phyloP scores from a whole-genome alignment of 2,329 filamentous ascomycete genomes.

The Aspergillus transmontanensis region DNA sequence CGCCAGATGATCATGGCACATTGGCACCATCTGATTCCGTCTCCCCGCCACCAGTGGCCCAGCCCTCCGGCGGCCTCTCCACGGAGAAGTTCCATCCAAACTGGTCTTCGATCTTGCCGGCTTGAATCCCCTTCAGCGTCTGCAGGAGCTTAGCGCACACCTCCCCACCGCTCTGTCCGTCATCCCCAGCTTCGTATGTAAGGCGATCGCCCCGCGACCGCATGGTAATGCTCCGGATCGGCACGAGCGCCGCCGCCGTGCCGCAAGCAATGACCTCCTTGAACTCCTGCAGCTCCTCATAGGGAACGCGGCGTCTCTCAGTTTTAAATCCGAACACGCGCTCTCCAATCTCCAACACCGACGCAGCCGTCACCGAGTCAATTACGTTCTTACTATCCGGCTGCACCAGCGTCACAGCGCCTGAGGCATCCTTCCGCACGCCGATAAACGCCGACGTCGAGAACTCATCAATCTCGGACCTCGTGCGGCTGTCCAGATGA shows the following conservation, averaged over 20 bases:
- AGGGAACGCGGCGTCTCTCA: conserved; percentile 68
- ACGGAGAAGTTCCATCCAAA: conserved; percentile 68
- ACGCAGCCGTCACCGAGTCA: conserved; percentile 80
- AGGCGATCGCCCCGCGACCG: conserved; percentile 60
- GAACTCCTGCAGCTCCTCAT: conserved; percentile 65
- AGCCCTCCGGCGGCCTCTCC: conserved; percentile 36
- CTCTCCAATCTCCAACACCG: conserved; percentile 70
- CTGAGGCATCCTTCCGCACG: conserved; percentile 59
- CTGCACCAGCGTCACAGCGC: conserved; percentile 73
- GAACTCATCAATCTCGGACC: conserved; percentile 92
- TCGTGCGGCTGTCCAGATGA: conserved; percentile 82
- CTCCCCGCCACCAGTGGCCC: conserved; percentile 27
- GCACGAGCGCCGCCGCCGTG: conserved; percentile 87
- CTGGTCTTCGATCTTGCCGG: conserved; percentile 73
- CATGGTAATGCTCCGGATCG: conserved; percentile 86
- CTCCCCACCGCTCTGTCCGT: conserved; percentile 59
- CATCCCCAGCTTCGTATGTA: conserved; percentile 50
- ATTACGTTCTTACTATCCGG: conserved; percentile 88
- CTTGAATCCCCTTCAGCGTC: conserved; percentile 82
- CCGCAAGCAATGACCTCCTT: conserved; percentile 87
- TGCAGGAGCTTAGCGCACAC: conserved; percentile 71
- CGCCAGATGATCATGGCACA: conserved; percentile 24
- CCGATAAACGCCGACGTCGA: conserved; percentile 93
- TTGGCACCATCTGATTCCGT: conserved; percentile 26
- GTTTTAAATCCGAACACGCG: conserved; percentile 80